Evolutionary conservation across 768 basidiomycete genomes (phyloP).

Genomic region (Leccinum subgranulosum): DNA sequence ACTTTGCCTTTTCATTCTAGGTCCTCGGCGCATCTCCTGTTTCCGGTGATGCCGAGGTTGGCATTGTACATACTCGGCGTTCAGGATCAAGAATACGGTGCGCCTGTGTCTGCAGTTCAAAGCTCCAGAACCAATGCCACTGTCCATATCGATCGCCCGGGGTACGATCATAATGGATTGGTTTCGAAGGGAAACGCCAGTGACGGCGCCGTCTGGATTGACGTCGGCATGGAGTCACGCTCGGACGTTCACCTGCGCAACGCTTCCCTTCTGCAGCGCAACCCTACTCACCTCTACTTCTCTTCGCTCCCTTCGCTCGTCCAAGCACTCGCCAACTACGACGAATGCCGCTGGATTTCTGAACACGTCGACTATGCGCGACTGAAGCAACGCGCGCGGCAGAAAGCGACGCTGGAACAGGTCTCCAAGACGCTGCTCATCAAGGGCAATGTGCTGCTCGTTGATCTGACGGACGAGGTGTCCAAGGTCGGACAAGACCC

Average conservation of each 20-base stretch:
- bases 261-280: slow-evolving; percentile 53
- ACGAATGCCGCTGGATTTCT: slow-evolving; percentile 54
- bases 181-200: too few relatives aligned
- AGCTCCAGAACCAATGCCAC: neutral
- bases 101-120: slow-evolving; percentile 10
- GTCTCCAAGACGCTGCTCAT: slow-evolving; percentile 55
- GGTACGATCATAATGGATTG: slow-evolving; percentile 1
- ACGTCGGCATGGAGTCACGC: slow-evolving; percentile 48
- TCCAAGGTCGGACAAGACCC: slow-evolving; percentile 43
- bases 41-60: slow-evolving; percentile 52
- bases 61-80: slow-evolving; percentile 52
- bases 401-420: slow-evolving; percentile 51
- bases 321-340: slow-evolving; percentile 52
- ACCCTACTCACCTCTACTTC: slow-evolving; percentile 49
- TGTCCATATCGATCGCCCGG: neutral
- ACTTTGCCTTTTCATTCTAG: slow-evolving; percentile 23
- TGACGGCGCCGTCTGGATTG: slow-evolving; percentile 34
- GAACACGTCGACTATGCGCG: slow-evolving; percentile 53
- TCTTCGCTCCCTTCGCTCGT: slow-evolving; percentile 50
- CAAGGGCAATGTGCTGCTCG: slow-evolving; percentile 45
- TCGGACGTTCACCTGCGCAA: slow-evolving; percentile 61
- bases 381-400: slow-evolving; percentile 53
- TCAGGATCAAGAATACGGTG: slow-evolving; percentile 7
- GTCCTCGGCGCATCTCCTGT: slow-evolving; percentile 48
- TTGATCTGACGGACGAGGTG: slow-evolving; percentile 58